phyloP scores from a whole-genome alignment of 208 protist species.

The Strigomonas galati region DNA sequence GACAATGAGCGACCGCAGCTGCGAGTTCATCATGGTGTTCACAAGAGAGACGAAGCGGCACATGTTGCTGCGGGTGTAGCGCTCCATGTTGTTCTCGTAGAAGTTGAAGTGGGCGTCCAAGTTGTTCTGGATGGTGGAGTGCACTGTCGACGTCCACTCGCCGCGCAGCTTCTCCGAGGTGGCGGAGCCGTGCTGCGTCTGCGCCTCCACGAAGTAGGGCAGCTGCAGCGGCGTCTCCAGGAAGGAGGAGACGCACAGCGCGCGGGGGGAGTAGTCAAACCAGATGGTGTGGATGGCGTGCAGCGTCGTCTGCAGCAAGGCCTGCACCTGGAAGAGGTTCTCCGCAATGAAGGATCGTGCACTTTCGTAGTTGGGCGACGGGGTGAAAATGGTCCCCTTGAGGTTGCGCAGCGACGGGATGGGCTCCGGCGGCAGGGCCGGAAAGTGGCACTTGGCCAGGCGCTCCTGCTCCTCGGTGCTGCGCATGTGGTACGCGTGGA shows the following conservation, averaged over 20 bases:
- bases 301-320: constrained; percentile 78
- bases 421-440: constrained; percentile 21
- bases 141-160: constrained; percentile 91
- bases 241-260: constrained; percentile 68
- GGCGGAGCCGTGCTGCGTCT: constrained; percentile 53
- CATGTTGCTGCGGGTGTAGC: constrained; percentile 83
- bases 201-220: constrained; percentile 56
- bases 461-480: constrained; percentile 57
- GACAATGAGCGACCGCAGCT: constrained; percentile 79
- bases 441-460: constrained; percentile 40
- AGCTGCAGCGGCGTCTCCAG: constrained; percentile 62
- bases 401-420: constrained; percentile 55
- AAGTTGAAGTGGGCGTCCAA: constrained; percentile 93
- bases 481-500: constrained; percentile 73
- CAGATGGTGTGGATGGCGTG: constrained; percentile 78
- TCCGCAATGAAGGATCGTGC: constrained; percentile 63
- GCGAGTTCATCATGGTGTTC: constrained; percentile 89
- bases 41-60: constrained; percentile 87
- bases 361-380: constrained; percentile 72
- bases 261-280: constrained; percentile 47
- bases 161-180: constrained; percentile 77
- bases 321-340: constrained; percentile 89
- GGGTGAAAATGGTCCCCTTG: constrained; percentile 75
- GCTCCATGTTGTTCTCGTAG: constrained; percentile 89
- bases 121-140: constrained; percentile 92